phyloP scores from a whole-genome alignment of 169 alveolate genomes.

The Cryptosporidium parvum region DNA sequence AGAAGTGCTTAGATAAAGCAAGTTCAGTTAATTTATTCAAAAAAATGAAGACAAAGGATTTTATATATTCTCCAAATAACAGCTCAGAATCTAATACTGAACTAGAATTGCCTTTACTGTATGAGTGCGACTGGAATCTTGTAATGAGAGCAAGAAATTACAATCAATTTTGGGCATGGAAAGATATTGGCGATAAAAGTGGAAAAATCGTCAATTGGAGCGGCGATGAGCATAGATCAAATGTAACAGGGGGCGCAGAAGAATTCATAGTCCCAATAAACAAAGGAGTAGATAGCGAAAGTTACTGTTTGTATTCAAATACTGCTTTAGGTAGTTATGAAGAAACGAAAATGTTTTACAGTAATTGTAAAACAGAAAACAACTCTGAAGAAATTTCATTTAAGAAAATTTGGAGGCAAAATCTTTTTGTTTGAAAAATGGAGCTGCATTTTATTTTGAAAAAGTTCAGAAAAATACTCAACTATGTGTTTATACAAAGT shows the following conservation, averaged over 20 bases:
- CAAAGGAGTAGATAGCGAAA: conserved; percentile 17
- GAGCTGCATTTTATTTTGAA: conserved; percentile 13
- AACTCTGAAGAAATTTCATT: conserved; percentile 4
- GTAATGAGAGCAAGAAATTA: conserved; percentile 72
- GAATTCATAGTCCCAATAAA: conserved; percentile 46
- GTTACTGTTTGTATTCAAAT: conserved; percentile 42
- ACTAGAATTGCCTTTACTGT: neutral
- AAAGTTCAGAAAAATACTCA: neutral
- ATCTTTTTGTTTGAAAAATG: conserved; percentile 3
- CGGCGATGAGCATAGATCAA: conserved; percentile 55
- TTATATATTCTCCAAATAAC: neutral
- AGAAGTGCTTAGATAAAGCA: conserved; percentile 35
- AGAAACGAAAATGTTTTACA: conserved; percentile 19
- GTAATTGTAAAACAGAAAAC: neutral
- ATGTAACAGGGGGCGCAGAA: conserved; percentile 67
- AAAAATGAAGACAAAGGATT: neutral
- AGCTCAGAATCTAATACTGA: neutral
- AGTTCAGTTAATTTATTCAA: neutral
- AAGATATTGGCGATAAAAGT: neutral
- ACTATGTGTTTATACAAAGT: conserved; percentile 75
- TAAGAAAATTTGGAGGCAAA: conserved; percentile 40
- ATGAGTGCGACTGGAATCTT: conserved; percentile 71
- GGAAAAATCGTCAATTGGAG: conserved; percentile 52
- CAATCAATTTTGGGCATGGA: conserved; percentile 75
- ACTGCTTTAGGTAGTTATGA: conserved; percentile 5